These are phyloP conservation scores for Boletus reticuloceps DNA, from an alignment of 768 basidiomycete genomes.

Conservation along the genomic window DNA sequence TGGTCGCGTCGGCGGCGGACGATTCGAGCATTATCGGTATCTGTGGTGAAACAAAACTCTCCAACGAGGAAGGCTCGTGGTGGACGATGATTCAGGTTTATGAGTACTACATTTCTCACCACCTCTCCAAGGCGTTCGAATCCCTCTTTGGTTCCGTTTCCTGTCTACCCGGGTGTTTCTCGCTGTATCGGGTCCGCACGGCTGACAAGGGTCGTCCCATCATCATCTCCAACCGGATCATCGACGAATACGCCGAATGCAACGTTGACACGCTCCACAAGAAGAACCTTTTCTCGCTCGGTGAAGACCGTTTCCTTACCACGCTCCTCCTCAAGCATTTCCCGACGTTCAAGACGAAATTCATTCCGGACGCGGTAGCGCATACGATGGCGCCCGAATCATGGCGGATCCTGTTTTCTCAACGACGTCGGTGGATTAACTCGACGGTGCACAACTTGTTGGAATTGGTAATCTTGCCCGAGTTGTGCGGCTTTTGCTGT, in stretches of 20 bases:
- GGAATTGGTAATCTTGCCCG: conserved; percentile 82
- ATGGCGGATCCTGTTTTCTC: conserved; percentile 85
- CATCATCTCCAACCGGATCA: conserved; percentile 94
- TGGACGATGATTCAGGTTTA: conserved; percentile 99
- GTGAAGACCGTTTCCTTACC: conserved; percentile 94
- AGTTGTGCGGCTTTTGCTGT: conserved; percentile 92
- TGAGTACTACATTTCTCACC: conserved; percentile 94
- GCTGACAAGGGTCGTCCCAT: conserved; percentile 94
- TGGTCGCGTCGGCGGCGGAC: conserved; percentile 85
- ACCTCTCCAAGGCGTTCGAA: conserved; percentile 93
- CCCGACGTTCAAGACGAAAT: conserved; percentile 94
- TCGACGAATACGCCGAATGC: conserved; percentile 92
- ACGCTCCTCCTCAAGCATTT: conserved; percentile 94
- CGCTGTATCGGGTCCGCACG: conserved; percentile 89
- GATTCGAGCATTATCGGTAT: conserved; percentile 90
- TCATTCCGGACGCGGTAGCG: conserved; percentile 83
- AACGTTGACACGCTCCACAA: conserved; percentile 94
- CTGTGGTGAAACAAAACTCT: conserved; percentile 90
- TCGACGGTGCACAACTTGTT: conserved; percentile 93
- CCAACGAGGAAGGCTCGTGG: conserved; percentile 92
- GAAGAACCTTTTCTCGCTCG: conserved; percentile 92
- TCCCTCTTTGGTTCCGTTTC: conserved; percentile 91
- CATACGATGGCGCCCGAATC: conserved; percentile 91
- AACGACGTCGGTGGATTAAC: conserved; percentile 96
- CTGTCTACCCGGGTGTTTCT: conserved; percentile 95